Evolutionary conservation across 495 filamentous ascomycete species (phyloP).

Genomic region (Acidiella bohemica): DNA sequence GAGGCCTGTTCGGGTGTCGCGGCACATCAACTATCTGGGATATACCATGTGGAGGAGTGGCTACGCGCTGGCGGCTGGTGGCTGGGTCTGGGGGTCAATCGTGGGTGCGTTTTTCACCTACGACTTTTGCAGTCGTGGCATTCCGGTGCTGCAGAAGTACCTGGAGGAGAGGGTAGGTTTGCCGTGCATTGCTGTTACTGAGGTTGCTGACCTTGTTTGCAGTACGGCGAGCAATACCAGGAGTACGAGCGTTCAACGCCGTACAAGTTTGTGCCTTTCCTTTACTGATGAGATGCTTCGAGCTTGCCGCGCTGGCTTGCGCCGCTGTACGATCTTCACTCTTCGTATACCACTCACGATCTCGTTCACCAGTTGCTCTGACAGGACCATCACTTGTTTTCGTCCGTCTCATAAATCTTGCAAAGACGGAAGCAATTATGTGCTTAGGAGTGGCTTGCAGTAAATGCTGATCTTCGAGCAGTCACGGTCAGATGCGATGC

Average conservation of each 20-base stretch:
- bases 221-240: conserved; percentile 22
- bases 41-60: conserved; percentile 24
- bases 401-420: too few relatives aligned
- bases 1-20: conserved; percentile 18
- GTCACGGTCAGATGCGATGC: too few relatives aligned
- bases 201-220: conserved; percentile 11
- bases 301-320: too few relatives aligned
- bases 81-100: conserved; percentile 19
- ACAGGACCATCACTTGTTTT: too few relatives aligned
- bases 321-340: too few relatives aligned
- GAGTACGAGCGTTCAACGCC: conserved; percentile 18
- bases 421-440: too few relatives aligned
- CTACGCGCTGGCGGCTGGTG: conserved; percentile 22
- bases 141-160: conserved; percentile 21
- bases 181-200: neutral
- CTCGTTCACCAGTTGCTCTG: too few relatives aligned
- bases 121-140: conserved; percentile 13
- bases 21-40: conserved; percentile 24
- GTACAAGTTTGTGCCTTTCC: conserved; percentile 21
- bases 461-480: too few relatives aligned
- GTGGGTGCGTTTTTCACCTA: conserved; percentile 8
- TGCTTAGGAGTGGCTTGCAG: too few relatives aligned
- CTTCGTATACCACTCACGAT: too few relatives aligned
- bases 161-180: conserved; percentile 18
- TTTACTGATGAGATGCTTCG: conserved; percentile 2